Evolutionary conservation across 2,329 filamentous ascomycete species (phyloP).

Genomic region (Purpureocillium takamizusanense): DNA sequence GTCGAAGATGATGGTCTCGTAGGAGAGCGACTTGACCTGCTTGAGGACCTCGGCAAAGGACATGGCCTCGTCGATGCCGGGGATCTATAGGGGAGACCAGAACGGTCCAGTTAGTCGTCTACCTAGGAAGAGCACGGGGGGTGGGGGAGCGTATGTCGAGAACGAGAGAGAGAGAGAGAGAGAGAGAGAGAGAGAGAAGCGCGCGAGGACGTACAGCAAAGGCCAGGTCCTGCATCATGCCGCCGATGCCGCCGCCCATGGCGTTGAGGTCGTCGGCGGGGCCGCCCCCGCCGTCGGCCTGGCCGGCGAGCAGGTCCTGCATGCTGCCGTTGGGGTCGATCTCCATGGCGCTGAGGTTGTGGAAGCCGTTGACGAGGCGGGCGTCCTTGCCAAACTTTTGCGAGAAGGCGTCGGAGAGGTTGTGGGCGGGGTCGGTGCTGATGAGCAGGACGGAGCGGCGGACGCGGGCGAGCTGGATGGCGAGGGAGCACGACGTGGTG

Average conservation of each 20-base stretch:
- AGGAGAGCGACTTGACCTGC: slow-evolving; percentile 96
- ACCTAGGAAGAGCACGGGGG: no score
- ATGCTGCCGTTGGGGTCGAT: slow-evolving; percentile 98
- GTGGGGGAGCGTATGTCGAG: neutral
- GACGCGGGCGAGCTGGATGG: slow-evolving; percentile 91
- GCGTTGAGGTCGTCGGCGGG: slow-evolving; percentile 54
- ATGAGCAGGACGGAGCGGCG: slow-evolving; percentile 95
- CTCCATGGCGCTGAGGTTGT: slow-evolving; percentile 95
- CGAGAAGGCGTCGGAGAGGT: slow-evolving; percentile 93
- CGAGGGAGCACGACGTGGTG: slow-evolving; percentile 96
- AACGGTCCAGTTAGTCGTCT: no score
- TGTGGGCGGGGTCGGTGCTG: slow-evolving; percentile 96
- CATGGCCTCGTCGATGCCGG: slow-evolving; percentile 98
- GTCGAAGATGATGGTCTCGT: slow-evolving; percentile 99
- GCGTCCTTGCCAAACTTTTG: slow-evolving; percentile 99
- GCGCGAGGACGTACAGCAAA: slow-evolving; percentile 69
- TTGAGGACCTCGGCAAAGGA: slow-evolving; percentile 98
- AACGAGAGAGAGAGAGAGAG: no score
- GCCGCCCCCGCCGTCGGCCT: slow-evolving; percentile 61
- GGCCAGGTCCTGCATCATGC: slow-evolving; percentile 97
- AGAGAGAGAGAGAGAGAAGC: no score
- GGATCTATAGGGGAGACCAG: no score
- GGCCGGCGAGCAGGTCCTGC: slow-evolving; percentile 79
- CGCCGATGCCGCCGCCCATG: slow-evolving; percentile 67
- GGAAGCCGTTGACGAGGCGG: slow-evolving; percentile 81